These are phyloP conservation scores for Pseudozyma thailandica DNA, from an alignment of 1,284 basidiomycete species.

Conservation along the genomic window DNA sequence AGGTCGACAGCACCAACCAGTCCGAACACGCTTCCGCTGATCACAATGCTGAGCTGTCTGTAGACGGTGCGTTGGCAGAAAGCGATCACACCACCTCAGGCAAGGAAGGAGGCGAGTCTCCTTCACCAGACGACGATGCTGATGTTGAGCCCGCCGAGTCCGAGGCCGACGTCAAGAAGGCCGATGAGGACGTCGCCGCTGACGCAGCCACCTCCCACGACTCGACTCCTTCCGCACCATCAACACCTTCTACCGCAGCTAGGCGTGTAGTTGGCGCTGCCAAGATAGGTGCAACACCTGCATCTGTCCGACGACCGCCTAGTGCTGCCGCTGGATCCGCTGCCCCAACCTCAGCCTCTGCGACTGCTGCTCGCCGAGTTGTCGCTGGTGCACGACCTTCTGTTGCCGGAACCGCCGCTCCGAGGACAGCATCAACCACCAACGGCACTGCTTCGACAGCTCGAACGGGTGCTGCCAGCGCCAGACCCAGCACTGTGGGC, in stretches of 20 bases:
- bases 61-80: conserved; percentile 17
- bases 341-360: conserved; percentile 6
- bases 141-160: conserved; percentile 3
- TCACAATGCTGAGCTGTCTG: conserved; percentile 13
- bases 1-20: conserved; percentile 11
- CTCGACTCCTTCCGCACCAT: conserved; percentile 14
- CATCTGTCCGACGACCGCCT: conserved; percentile 1
- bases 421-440: conserved; percentile 11
- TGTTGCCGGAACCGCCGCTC: conserved; percentile 13
- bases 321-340: conserved; percentile 8
- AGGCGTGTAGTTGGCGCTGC: neutral
- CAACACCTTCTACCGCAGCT: conserved; percentile 15
- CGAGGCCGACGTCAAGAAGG: conserved; percentile 12
- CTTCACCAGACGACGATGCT: conserved; percentile 9
- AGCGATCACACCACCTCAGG: conserved; percentile 42
- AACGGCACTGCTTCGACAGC: conserved; percentile 4
- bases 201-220: conserved; percentile 1
- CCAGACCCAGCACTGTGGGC: neutral
- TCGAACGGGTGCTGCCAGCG: conserved; percentile 19
- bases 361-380: conserved; percentile 26
- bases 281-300: conserved; percentile 8
- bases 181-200: conserved; percentile 5
- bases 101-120: conserved; percentile 37
- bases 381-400: conserved; percentile 32
- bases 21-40: conserved; percentile 4